Evolutionary conservation across 202 grass and related monocot species (phyloP), one percentile per base, ranked within the genome.

Genomic region (Panicum virgatum): DNA sequence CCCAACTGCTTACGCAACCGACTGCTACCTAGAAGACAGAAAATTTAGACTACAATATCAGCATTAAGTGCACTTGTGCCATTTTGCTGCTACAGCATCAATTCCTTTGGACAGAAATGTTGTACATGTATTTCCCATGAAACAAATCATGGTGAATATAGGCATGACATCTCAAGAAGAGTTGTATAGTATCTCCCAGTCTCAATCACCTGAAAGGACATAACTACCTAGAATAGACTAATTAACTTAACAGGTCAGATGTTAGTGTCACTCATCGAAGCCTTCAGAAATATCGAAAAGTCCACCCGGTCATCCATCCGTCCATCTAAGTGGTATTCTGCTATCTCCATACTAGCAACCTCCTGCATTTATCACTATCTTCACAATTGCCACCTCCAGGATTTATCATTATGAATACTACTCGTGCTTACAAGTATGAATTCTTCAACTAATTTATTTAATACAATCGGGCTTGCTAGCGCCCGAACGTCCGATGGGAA

Each of bases 251-350:
- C 29, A 20, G 67, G 4, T 74, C 9, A 52, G 15, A 63, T 20
- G 77, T 13, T 70, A 81, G 76, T 12, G 7, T 81, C 37, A 78
- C 72, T 85, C 11, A 19, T 20, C 52, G 16, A 38, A 59, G 78
- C 16, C 3, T 76, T 60, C 22, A 13, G 9, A 22, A 29, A 72
- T 5, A n/a, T 48, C 46, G 15, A 29, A 12, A 67, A 58, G 37
- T 53, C 46, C 62, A 2, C 44, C 10, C 52, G 14, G 9, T 13
- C 37, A 43, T 42, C 27, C 32, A 51, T 22, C 62, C 1, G n/a
- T 61, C 65, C 26, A 72, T 68, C 13, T 68, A 19, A 47, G 5
- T 78, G 2, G 1, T 27, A 67, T 73, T 65, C 14, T 8, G 2
- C 14, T 34, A 29, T 72, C 65, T 29, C 56, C 56, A 9, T 67